Evolutionary conservation across 805 yeast species (phyloP).

Genomic region (Metschnikowia baotianmanensis): DNA sequence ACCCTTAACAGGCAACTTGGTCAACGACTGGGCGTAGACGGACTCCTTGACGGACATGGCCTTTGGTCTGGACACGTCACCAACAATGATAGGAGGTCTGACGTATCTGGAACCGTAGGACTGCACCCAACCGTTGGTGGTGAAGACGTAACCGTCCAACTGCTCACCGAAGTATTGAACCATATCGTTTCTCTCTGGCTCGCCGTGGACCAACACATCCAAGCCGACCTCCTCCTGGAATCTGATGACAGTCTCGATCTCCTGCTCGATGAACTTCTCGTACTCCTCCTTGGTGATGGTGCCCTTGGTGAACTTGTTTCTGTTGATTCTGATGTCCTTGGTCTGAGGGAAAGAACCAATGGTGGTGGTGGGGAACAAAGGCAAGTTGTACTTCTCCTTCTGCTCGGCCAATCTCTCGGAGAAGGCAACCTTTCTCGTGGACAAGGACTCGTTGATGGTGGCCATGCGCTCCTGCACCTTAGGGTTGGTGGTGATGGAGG

Average conservation of each 20-base stretch:
- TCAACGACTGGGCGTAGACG: slow-evolving; percentile 96
- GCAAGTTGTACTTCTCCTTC: slow-evolving; percentile 84
- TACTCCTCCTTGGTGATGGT: slow-evolving; percentile 91
- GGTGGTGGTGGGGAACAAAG: slow-evolving; percentile 99
- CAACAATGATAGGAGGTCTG: slow-evolving; percentile 98
- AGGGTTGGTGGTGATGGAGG: slow-evolving; percentile 87
- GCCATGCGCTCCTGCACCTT: slow-evolving; percentile 86
- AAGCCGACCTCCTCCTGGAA: slow-evolving; percentile 99
- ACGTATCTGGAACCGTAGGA: slow-evolving; percentile 99
- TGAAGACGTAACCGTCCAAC: slow-evolving; percentile 97
- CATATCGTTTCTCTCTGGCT: slow-evolving; percentile 99
- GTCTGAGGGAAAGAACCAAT: slow-evolving; percentile 99
- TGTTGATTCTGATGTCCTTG: slow-evolving; percentile 96
- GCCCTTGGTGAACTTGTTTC: slow-evolving; percentile 98
- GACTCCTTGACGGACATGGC: slow-evolving; percentile 99
- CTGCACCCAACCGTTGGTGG: slow-evolving; percentile 99
- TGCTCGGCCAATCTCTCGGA: slow-evolving; percentile 84
- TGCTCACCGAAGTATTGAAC: slow-evolving; percentile 99
- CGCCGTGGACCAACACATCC: slow-evolving; percentile 99
- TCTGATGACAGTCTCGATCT: slow-evolving; percentile 91
- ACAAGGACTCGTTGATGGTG: slow-evolving; percentile 67
- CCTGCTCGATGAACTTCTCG: slow-evolving; percentile 94
- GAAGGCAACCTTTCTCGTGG: slow-evolving; percentile 86
- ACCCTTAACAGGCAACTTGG: slow-evolving; percentile 97
- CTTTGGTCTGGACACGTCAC: slow-evolving; percentile 98